A percentile compares a stretch with the other conserved stretches of the same genome.
phyloP scores from a whole-genome alignment of 495 filamentous ascomycete genomes.

The Penicillium tannophilum region DNA sequence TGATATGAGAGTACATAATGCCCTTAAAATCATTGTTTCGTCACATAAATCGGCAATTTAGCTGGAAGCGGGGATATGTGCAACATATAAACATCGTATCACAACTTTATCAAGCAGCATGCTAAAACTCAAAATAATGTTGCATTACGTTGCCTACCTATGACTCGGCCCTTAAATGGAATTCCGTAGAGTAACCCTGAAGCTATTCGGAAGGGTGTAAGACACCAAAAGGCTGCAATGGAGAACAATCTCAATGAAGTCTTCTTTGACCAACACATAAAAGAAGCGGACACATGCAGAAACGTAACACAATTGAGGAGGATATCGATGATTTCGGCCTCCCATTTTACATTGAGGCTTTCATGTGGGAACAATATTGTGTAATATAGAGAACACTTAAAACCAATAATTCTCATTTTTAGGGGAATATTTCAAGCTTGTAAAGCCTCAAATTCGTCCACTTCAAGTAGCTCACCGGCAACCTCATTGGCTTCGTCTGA shows the following conservation, averaged over 20 bases:
- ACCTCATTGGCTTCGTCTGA: conserved; percentile 6
- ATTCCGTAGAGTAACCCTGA: neutral
- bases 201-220: neutral
- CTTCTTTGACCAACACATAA: neutral
- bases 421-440: neutral
- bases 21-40: neutral
- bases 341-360: neutral
- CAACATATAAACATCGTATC: neutral
- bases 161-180: neutral
- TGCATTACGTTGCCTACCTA: neutral
- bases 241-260: neutral
- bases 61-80: neutral
- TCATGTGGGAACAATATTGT: conserved; percentile 14
- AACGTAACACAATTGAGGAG: conserved; percentile 1
- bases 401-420: neutral
- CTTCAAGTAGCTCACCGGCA: neutral
- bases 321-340: neutral
- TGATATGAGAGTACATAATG: neutral
- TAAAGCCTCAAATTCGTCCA: neutral
- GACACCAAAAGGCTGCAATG: neutral
- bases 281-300: neutral
- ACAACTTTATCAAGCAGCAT: neutral
- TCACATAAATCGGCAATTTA: neutral
- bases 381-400: conserved; percentile 5
- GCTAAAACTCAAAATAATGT: neutral